Evolutionary conservation across 1,284 basidiomycete species (phyloP).

Genomic region (Rhodotorula sp.): DNA sequence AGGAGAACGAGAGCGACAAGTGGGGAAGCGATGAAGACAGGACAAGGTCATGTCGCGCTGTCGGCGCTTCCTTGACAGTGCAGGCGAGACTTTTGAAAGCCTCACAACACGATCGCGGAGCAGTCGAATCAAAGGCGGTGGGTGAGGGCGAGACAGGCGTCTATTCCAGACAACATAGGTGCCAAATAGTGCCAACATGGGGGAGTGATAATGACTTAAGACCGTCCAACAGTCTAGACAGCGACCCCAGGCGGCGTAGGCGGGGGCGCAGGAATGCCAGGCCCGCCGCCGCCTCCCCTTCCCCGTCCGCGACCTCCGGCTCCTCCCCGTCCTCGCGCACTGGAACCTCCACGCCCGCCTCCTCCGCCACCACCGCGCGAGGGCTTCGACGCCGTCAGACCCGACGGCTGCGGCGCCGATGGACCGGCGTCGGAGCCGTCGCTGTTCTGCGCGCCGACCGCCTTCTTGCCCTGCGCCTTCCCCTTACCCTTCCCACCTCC

Average conservation of each 20-base stretch:
- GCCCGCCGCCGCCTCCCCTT: neutral
- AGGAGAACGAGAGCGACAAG: too few relatives aligned
- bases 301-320: neutral
- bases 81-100: too few relatives aligned
- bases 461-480: neutral
- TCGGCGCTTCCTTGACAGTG: too few relatives aligned
- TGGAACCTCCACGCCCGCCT: neutral
- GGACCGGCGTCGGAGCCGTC: neutral
- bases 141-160: too few relatives aligned
- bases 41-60: too few relatives aligned
- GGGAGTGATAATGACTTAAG: too few relatives aligned
- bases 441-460: neutral
- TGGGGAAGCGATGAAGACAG: too few relatives aligned
- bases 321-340: neutral
- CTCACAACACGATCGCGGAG: too few relatives aligned
- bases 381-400: neutral
- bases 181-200: too few relatives aligned
- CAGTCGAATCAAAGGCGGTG: too few relatives aligned
- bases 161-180: too few relatives aligned
- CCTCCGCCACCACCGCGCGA: neutral
- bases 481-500: conserved; percentile 1
- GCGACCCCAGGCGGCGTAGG: neutral
- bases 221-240: neutral
- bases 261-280: neutral
- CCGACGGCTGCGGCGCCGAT: neutral